A percentile compares a stretch with the other conserved stretches of the same genome.
phyloP scores from a whole-genome alignment of 164 flowering plant species.

The Berberis thunbergii region DNA sequence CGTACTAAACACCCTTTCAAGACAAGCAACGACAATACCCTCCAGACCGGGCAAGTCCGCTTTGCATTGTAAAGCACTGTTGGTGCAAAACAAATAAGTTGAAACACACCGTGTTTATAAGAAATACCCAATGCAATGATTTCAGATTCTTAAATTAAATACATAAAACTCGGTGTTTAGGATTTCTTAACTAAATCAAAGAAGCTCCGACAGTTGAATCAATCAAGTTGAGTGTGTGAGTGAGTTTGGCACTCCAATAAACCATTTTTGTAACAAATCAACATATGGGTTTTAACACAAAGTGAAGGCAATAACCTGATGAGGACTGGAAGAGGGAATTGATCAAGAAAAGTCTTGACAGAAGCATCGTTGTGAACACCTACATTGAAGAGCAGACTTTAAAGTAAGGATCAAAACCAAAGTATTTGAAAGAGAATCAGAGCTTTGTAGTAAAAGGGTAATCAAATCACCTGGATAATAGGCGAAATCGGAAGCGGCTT shows the following conservation, averaged over 20 bases:
- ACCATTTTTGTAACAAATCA: too few relatives aligned
- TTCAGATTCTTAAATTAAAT: too few relatives aligned
- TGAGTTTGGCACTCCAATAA: too few relatives aligned
- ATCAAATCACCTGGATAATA: constrained; percentile 38
- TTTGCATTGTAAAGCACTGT: constrained; percentile 62
- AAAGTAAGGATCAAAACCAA: not conserved
- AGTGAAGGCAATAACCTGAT: constrained; percentile 30
- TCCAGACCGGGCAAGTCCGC: constrained; percentile 52
- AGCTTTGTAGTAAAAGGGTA: not conserved
- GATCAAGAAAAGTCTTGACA: constrained; percentile 47
- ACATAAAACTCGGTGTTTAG: too few relatives aligned
- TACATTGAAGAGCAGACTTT: constrained; percentile 3
- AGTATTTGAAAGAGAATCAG: not conserved
- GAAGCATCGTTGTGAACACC: constrained; percentile 52
- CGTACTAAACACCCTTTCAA: constrained; percentile 70
- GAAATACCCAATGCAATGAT: too few relatives aligned
- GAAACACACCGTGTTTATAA: not conserved
- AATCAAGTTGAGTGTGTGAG: too few relatives aligned
- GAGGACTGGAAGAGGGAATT: constrained; percentile 65
- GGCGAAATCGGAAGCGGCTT: constrained; percentile 67
- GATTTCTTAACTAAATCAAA: too few relatives aligned
- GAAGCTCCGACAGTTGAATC: too few relatives aligned
- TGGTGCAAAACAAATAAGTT: constrained; percentile 6
- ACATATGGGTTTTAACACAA: too few relatives aligned
- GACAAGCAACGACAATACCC: constrained; percentile 50